Evolutionary conservation across 75 land plant genomes (phyloP).

Genomic region (Larix kaempferi): DNA sequence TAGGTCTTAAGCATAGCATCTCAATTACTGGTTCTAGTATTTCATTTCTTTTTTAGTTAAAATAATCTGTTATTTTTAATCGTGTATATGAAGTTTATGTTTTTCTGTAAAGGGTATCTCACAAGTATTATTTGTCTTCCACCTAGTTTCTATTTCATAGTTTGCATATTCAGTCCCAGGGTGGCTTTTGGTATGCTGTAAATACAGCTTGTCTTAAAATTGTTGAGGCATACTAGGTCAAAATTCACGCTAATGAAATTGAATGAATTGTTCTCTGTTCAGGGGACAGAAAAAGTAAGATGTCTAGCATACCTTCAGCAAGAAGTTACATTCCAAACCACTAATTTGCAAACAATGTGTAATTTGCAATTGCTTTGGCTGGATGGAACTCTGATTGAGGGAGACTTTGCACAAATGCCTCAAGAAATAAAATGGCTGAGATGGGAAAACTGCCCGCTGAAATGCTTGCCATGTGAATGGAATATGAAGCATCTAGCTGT

Average conservation of each 20-base stretch:
- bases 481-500: background rate
- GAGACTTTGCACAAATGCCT: conserved; percentile 7
- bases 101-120: background rate
- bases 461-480: background rate
- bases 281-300: background rate
- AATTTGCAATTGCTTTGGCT: conserved; percentile 8
- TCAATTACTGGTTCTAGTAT: too few relatives aligned
- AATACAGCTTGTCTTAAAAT: background rate
- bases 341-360: background rate
- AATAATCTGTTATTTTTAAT: too few relatives aligned
- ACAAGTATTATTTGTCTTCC: background rate
- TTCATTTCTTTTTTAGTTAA: too few relatives aligned
- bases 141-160: background rate
- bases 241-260: background rate
- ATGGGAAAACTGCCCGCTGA: conserved; percentile 7
- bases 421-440: background rate
- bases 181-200: background rate
- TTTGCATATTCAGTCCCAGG: background rate
- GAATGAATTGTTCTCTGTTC: background rate
- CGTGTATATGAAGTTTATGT: background rate
- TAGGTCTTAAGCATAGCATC: too few relatives aligned
- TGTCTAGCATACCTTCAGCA: conserved; percentile 2
- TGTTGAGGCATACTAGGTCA: background rate
- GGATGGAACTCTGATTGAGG: background rate
- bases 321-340: background rate